Evolutionary conservation across 73 alveolate genomes (phyloP), one percentile per base, ranked within the genome.

Genomic region (Paramecium primaurelia): DNA sequence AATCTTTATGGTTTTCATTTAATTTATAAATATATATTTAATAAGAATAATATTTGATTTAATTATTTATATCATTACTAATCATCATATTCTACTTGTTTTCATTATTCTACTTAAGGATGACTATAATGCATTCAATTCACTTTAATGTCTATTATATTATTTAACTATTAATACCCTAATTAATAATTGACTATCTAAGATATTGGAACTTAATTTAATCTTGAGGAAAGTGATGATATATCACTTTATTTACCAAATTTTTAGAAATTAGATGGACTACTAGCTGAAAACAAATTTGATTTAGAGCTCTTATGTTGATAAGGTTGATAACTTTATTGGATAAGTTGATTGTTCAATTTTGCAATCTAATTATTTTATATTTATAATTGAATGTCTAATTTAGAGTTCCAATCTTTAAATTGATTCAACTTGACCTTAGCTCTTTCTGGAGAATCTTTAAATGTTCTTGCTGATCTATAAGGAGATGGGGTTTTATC

Each of bases 341-440:
- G 9, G 11, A 54, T 3, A 6, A 54, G 69, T 54, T 54, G 14
- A 54, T 54, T 54, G 32, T 54, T 54, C 69, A 54, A 10, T 40
- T 75, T 75, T 32, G 38, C 59, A n/a, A 75, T 75, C 38, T 34
- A 38, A 45, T 75, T 34, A 75, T 75, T 75, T 37, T 75, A 32
- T 22, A 75, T 16, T 75, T 75, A 16, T 37, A 75, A 40, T 75
- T 75, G 88, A 75, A 75, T 75, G 22, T 75, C 88, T 18, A 75
- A 75, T 75, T 40, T 75, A 11, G 88, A 75, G 60, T 75, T 37
- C 88, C 88, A 75, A 30, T 34, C 20, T 40, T 75, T 2, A 25
- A 37, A 75, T 75, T 45, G 42, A 11, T 75, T 45, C 40, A 37
- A 20, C 20, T 37, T 75, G 51, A 6, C 20, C 11, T 68, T 68